Evolutionary conservation across 1,284 basidiomycete genomes (phyloP).

Genomic region (Trametes pubescens): DNA sequence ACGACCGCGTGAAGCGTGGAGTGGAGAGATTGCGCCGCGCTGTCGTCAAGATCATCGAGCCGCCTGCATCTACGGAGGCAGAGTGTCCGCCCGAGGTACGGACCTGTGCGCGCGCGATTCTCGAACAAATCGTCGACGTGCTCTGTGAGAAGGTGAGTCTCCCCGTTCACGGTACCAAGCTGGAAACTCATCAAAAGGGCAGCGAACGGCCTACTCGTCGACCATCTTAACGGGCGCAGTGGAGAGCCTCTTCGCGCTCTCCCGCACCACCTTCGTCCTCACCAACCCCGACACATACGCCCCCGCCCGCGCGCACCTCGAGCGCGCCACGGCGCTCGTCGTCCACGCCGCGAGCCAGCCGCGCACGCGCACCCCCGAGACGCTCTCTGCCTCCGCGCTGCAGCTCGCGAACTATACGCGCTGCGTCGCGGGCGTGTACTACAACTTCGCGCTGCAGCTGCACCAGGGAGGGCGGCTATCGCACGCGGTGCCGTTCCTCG

Average conservation of each 20-base stretch:
- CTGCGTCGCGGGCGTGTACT: conserved; percentile 72
- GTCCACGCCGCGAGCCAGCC: background rate
- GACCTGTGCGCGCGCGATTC: conserved; percentile 28
- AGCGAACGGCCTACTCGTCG: conserved; percentile 40
- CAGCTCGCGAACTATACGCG: conserved; percentile 61
- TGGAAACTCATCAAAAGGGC: background rate
- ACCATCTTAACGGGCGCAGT: conserved; percentile 60
- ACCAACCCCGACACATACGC: conserved; percentile 61
- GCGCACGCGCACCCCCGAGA: background rate
- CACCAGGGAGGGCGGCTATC: conserved; percentile 69
- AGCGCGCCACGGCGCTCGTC: conserved; percentile 45
- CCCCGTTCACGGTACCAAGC: too few relatives aligned
- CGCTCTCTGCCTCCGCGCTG: background rate
- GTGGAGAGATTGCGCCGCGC: conserved; percentile 66
- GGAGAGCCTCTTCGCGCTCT: conserved; percentile 68
- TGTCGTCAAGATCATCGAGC: conserved; percentile 55
- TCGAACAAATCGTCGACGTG: conserved; percentile 45
- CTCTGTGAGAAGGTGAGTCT: conserved; percentile 37
- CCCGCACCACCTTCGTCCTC: conserved; percentile 55
- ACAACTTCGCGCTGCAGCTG: conserved; percentile 68
- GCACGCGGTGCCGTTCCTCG: conserved; percentile 69
- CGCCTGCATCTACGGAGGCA: conserved; percentile 12
- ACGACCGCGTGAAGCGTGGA: conserved; percentile 62
- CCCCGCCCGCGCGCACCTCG: conserved; percentile 55
- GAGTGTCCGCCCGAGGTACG: conserved; percentile 23